Conservation (phyloP, 169 alveolate genomes). For the Pseudocohnilembus persalinus region DNA sequence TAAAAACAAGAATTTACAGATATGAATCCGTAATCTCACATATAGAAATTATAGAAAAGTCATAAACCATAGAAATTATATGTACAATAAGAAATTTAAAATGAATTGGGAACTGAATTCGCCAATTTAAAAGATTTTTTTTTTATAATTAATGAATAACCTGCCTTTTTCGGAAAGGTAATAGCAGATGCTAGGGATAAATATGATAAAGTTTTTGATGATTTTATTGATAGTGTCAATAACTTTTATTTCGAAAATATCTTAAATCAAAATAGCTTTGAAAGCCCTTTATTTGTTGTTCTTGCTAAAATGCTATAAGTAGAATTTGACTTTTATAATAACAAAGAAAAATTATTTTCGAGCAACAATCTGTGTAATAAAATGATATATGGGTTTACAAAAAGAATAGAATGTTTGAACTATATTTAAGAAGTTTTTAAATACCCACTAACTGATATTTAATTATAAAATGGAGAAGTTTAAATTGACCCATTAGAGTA, state of each 20-base stretch:
- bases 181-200: background rate
- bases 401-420: background rate
- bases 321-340: too few species aligned
- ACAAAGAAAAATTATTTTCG: background rate
- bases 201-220: background rate
- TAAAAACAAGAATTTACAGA: too few species aligned
- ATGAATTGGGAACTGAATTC: background rate
- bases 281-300: background rate
- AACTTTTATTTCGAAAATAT: background rate
- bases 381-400: background rate
- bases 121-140: background rate
- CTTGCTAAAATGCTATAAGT: background rate
- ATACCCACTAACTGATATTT: background rate
- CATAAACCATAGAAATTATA: background rate
- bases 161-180: background rate
- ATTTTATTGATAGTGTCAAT: background rate
- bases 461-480: background rate
- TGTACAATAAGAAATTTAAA: background rate
- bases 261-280: background rate
- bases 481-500: background rate
- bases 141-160: background rate
- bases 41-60: background rate
- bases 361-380: background rate
- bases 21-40: background rate
- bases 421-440: background rate